Conservation (phyloP, 139 green algal genomes). For the Chlorella sp. region DNA sequence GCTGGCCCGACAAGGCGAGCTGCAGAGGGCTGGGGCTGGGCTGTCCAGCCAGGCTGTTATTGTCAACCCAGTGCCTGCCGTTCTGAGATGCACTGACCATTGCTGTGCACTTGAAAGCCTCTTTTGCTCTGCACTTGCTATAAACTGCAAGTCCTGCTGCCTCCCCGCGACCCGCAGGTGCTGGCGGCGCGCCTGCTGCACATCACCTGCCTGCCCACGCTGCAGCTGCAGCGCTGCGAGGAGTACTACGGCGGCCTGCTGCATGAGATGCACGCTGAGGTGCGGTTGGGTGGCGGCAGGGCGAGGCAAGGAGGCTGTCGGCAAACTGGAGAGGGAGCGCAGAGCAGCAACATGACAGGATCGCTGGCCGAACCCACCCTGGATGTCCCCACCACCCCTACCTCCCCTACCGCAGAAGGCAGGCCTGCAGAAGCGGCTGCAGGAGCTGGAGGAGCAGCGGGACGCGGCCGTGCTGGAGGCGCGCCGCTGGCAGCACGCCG, state of each 20-base stretch:
- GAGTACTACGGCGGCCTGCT: slow-evolving; percentile 27
- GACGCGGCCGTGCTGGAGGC: neutral
- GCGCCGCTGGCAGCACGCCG: neutral
- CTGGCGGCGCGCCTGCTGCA: slow-evolving; percentile 19
- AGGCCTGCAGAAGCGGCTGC: neutral
- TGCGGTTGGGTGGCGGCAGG: neutral
- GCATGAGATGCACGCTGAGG: slow-evolving; percentile 22
- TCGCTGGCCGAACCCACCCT: too few species aligned
- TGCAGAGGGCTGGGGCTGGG: neutral
- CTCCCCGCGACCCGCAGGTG: slow-evolving; percentile 7
- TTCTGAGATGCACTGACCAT: too few species aligned
- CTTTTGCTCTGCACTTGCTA: neutral
- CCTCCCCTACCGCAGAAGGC: slow-evolving; percentile 11
- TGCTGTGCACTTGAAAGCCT: too few species aligned
- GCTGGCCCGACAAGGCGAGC: slow-evolving; percentile 18
- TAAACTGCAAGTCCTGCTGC: too few species aligned
- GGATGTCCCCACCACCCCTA: neutral
- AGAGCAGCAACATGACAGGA: too few species aligned
- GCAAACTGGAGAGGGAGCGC: too few species aligned
- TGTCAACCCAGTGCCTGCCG: too few species aligned
- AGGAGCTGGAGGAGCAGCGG: slow-evolving; percentile 16
- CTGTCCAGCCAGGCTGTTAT: too few species aligned
- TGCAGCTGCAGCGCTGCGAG: slow-evolving; percentile 17
- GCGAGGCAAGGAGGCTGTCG: too few species aligned
- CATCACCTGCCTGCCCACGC: slow-evolving; percentile 30